phyloP scores from a whole-genome alignment of 441 rosid genomes.

The Croton setiger region DNA sequence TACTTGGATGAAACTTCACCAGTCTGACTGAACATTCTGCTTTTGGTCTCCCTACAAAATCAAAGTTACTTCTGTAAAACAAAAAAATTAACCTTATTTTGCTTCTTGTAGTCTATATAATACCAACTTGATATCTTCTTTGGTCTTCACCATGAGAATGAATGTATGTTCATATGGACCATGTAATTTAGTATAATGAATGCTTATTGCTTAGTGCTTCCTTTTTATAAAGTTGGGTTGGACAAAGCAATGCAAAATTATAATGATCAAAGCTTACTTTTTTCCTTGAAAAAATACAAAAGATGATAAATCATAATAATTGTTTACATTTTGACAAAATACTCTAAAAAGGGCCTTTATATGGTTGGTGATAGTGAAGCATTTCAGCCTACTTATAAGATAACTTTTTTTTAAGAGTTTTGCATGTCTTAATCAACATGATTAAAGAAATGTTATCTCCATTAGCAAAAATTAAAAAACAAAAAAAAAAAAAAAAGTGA shows the following conservation, averaged over 20 bases:
- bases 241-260: slow-evolving; percentile 20
- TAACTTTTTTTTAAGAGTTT: too few relatives aligned
- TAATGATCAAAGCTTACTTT: slow-evolving; percentile 28
- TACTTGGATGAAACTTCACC: slow-evolving; percentile 16
- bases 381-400: slow-evolving; percentile 14
- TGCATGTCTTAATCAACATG: slow-evolving; percentile 20
- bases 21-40: slow-evolving; percentile 16
- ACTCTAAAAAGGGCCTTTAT: slow-evolving; percentile 11
- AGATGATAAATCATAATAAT: not conserved
- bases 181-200: not conserved
- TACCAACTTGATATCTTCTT: not conserved
- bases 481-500: not conserved
- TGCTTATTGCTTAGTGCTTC: slow-evolving; percentile 2
- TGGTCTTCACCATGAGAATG: slow-evolving; percentile 22
- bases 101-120: slow-evolving; percentile 22
- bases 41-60: slow-evolving; percentile 28
- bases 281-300: slow-evolving; percentile 18
- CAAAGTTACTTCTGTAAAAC: slow-evolving; percentile 35
- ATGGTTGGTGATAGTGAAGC: slow-evolving; percentile 32
- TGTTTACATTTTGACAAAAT: slow-evolving; percentile 11
- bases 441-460: not conserved
- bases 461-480: too few relatives aligned
- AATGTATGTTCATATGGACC: not conserved
- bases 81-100: slow-evolving; percentile 13
- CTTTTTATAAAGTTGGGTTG: slow-evolving; percentile 25